Base-by-base conservation (phyloP, 192 early-diverging fungal genomes). In the Podila epigama region DNA sequence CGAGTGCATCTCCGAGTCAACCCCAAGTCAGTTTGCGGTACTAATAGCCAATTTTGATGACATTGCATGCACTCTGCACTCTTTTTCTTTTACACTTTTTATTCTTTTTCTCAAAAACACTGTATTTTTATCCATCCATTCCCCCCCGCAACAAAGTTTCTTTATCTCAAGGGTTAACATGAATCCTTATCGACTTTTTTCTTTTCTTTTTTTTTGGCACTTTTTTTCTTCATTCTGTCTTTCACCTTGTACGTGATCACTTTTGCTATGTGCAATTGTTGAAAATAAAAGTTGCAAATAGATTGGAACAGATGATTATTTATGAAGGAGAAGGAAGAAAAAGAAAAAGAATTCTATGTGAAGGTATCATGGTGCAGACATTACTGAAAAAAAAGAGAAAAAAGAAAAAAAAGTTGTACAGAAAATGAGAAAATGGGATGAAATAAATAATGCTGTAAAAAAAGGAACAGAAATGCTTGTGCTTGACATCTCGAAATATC, bases 11-110 rank as follows among this genome's bases (percentile, higher is more conserved):
- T 58, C 20, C 56, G 10, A 57, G 48, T 20, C 59, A 58, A 16
- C 27, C 33, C 5, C 73, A 78, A 36, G 48, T 62, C 22, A 60
- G 56, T 32, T 15, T 69, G 58, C 75, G 68, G 52, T 69, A 69
- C 31, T 79, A 69, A 54, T 28, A 15, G 0, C 27, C 3, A 18
- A 9, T 40, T 15, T 53, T 16, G 10, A 20, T 25, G 35, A 28
- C 22, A 58, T n/a, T 3, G n/a, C n/a, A n/a, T n/a, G n/a, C n/a
- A n/a, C n/a, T 13, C 31, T 3, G 4, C 37, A 3, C 16, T 36
- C 54, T 66, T 42, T 36, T 32, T 8, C 18, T 55, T 22, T 48
- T 22, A 8, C 37, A 9, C 37, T 13, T 39, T 39, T 9, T 25
- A 48, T 20, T 48, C 20, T 22, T 22, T 39, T 48, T 1, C n/a